phyloP scores from a whole-genome alignment of 257 asterid genomes.

The Solanum pimpinellifolium region DNA sequence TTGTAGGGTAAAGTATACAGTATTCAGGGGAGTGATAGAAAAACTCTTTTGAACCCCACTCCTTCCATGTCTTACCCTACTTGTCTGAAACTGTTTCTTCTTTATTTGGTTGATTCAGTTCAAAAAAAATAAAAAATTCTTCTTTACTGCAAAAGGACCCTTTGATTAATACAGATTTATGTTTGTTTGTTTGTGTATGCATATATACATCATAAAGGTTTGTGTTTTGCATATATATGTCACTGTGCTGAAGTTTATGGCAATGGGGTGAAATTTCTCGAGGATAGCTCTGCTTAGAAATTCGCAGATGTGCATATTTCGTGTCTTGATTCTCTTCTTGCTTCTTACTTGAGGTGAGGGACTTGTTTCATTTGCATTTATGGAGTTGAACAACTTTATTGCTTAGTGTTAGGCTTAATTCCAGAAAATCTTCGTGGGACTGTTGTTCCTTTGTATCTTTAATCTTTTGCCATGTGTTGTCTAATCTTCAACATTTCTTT shows the following conservation, averaged over 20 bases:
- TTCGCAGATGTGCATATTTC: not conserved
- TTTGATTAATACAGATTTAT: not conserved
- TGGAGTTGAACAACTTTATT: not conserved
- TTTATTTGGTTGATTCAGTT: not conserved
- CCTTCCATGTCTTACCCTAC: not conserved
- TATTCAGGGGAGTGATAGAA: not conserved
- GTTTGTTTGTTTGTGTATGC: not conserved
- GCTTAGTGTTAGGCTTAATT: not conserved
- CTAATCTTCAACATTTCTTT: not conserved
- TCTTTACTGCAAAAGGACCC: not conserved
- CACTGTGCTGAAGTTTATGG: not conserved
- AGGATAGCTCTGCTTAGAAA: not conserved
- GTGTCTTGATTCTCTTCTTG: not conserved
- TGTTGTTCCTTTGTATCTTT: not conserved
- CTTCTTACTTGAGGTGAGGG: not conserved
- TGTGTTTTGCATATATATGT: not conserved
- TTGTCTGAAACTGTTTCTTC: not conserved
- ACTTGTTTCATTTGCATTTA: not conserved
- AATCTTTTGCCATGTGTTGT: not conserved
- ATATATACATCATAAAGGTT: not conserved
- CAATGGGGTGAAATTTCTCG: not conserved
- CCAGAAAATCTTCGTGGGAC: not conserved
- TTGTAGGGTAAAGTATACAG: constrained; percentile 1
- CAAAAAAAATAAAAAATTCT: not conserved
- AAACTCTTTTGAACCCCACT: constrained; percentile 17